Conservation (phyloP, 495 filamentous ascomycete genomes). For the Talaromyces proteolyticus region DNA sequence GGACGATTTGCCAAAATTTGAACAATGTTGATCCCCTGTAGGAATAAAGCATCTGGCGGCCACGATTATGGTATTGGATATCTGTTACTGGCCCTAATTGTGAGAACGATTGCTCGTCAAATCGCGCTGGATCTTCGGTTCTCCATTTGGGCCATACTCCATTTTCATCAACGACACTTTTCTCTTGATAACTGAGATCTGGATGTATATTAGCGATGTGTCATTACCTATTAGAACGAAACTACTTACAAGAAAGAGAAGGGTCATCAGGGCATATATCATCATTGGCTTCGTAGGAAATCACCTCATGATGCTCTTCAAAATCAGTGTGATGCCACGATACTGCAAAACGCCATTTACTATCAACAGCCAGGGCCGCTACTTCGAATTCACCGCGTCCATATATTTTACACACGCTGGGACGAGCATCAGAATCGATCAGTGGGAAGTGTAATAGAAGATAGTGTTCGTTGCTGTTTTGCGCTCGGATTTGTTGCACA, state of each 20-base stretch:
- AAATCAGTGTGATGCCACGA: conserved; percentile 30
- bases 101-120: neutral
- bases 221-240: too few relatives aligned
- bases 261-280: neutral
- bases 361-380: conserved; percentile 21
- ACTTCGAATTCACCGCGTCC: conserved; percentile 25
- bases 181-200: neutral
- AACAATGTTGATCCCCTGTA: conserved; percentile 23
- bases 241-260: too few relatives aligned
- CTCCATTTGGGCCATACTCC: neutral
- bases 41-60: conserved; percentile 28
- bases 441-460: conserved; percentile 23
- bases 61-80: conserved; percentile 31
- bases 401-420: conserved; percentile 25
- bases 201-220: neutral
- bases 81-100: conserved; percentile 16
- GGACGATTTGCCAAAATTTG: conserved; percentile 10
- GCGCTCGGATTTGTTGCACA: neutral
- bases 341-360: conserved; percentile 27
- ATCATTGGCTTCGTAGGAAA: neutral
- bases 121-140: neutral
- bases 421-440: neutral
- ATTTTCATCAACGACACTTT: neutral
- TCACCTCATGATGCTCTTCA: neutral
- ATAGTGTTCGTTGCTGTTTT: neutral